A percentile compares a stretch with the other conserved stretches of the same genome.
Conservation (phyloP, 176 grass and related monocot genomes). For the Canna indica region DNA sequence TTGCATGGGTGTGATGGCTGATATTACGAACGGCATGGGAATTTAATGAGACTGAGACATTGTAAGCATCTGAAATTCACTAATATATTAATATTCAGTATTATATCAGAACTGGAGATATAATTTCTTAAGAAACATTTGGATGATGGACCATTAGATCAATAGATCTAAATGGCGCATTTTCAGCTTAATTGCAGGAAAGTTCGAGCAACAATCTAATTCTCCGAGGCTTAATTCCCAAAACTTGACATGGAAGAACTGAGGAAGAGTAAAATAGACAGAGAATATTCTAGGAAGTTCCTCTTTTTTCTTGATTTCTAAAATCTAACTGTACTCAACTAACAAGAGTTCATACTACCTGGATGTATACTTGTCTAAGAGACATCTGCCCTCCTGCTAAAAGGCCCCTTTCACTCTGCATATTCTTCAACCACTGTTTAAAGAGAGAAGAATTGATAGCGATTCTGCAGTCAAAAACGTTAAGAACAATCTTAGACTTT, state of each 20-base stretch:
- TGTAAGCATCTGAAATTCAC: not conserved
- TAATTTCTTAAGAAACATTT: no score
- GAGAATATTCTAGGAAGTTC: not conserved
- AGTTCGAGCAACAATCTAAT: not conserved
- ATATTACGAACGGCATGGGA: no score
- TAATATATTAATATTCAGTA: no score
- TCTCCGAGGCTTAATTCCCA: not conserved
- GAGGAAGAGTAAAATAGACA: not conserved
- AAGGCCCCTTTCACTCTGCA: conserved; percentile 65
- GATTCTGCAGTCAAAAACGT: conserved; percentile 28
- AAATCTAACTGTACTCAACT: not conserved
- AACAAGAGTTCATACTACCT: conserved; percentile 29
- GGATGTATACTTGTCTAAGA: conserved; percentile 61
- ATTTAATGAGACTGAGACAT: not conserved
- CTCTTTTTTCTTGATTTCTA: not conserved
- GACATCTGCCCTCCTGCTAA: conserved; percentile 40
- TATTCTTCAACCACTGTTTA: conserved; percentile 64
- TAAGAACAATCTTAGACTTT: not conserved
- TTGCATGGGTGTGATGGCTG: no score
- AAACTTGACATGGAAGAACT: not conserved
- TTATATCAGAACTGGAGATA: no score
- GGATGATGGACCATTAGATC: not conserved
- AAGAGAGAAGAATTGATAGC: conserved; percentile 57
- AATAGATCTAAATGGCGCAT: no score
- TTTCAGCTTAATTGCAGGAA: not conserved